Base-by-base conservation (phyloP, 2,329 filamentous ascomycete genomes). In the Penicillium sp. region DNA sequence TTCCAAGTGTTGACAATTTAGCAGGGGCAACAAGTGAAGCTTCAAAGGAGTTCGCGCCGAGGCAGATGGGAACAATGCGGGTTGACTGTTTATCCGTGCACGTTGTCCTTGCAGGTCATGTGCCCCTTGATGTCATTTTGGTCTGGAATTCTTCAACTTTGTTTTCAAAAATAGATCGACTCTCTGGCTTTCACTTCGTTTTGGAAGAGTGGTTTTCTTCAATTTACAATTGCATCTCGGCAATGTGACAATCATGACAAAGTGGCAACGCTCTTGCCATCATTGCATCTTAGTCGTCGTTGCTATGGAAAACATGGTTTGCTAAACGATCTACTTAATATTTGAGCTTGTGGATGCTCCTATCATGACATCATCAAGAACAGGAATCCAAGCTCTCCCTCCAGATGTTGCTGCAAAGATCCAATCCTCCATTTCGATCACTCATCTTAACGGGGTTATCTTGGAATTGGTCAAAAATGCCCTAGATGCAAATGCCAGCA, bases 391-490 rank as follows among this genome's bases (percentile, higher is more conserved):
- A 62, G 85, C 81, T 50, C 82, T 96, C 58, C 89, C 92, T 13
- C 77, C 83, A 37, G 81, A 90, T 63, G 91, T 90, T 55, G 81
- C 87, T 66, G 85, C 88, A 48, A 91, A 92, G 72, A 88, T 99
- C 77, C 90, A 88, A 70, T 96, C 93, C 0, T 96, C 93, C 0
- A 86, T 86, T n/a, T 81, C 84, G 54, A 88, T 98, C 65, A 89
- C 87, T 1, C 89, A 87, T 45, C 79, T 98, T 31, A 88, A 88
- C 65, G 83, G 78, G 26, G 92, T 90, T 4, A 78, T 91, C 14
- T 79, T 86, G 54, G 90, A 89, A 46, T 81, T 98, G 10, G 66
- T 96, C 26, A 86, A 89, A 71, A 99, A 99, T 72, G 86, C 92
- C 0, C 80, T 99, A 13, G 95, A 99, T 78, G 91, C 92, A 4